Evolutionary conservation across 2,329 filamentous ascomycete genomes (phyloP), one percentile per base, ranked within the genome.

Genomic region (Colletotrichum tropicicola): DNA sequence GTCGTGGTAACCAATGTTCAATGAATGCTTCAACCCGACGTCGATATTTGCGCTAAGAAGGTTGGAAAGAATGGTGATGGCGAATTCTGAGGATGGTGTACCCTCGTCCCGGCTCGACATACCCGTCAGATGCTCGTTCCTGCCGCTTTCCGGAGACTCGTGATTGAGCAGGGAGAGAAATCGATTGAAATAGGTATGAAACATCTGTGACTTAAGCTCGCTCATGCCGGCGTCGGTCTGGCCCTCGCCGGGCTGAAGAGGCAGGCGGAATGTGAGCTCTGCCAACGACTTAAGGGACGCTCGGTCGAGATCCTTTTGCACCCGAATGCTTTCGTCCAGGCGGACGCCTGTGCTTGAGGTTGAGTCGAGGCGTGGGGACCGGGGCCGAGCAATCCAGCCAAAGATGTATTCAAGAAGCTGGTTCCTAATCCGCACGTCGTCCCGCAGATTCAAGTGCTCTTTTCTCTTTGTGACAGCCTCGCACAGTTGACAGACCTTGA

Each of bases 21-120:
- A 77, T 2, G 89, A 91, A 72, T 91, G 88, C 72, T 92, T 91
- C 49, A 92, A 76, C 3, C 89, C 89, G 37, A 92, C 89, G 69
- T 92, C 89, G 30, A 92, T 90, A 68, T 92, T 92, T 3, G 89
- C 89, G 70, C 89, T 91, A 7, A 92, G 77, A 1, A 92, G 81
- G 68, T 92, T 92, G 2, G 89, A 91, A 12, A 92, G 77, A 13
- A 91, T 90, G 10, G 84, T 87, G 67, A 92, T 91, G 5, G 89
- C 86, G 30, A 91, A 79, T 66, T 91, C 89, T 5, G 88, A 84
- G 30, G 83, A 85, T 1, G 85, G 84, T 13, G 82, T 77, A 12
- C 79, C 75, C 51, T 90, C 88, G 41, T 90, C 87, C 47, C 84
- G 82, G 13, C 62, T 68, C 17, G 71, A 57, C 2, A 64, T 59